Evolutionary conservation across 2,329 filamentous ascomycete species (phyloP).

Genomic region (Aspergillus melleus): DNA sequence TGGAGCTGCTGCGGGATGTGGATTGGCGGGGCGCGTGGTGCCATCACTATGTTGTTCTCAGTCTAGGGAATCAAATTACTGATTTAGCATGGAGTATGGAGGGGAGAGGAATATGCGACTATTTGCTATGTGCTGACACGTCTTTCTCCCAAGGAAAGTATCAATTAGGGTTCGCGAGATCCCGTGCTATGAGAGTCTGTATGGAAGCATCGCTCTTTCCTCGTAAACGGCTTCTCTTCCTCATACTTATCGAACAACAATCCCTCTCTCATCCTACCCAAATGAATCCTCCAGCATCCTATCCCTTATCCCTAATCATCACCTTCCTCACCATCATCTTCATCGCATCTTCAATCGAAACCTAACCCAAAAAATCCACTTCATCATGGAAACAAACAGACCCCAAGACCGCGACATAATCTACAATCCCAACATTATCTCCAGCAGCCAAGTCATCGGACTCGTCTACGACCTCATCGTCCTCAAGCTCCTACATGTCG

Average conservation of each 20-base stretch:
- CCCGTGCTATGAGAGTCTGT: not conserved
- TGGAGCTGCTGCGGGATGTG: not conserved
- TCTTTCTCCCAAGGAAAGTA: not conserved
- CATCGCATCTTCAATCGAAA: not conserved
- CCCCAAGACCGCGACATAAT: not conserved
- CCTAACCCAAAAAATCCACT: conserved; percentile 3
- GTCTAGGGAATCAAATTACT: too few relatives aligned
- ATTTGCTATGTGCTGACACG: not conserved
- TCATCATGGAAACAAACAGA: not conserved
- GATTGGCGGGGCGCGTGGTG: not conserved
- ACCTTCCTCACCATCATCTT: conserved; percentile 15
- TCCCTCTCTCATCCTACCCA: not conserved
- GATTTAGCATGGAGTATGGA: too few relatives aligned
- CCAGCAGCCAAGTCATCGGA: not conserved
- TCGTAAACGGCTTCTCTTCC: not conserved
- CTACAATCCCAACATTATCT: not conserved
- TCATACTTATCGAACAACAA: not conserved
- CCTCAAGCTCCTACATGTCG: not conserved
- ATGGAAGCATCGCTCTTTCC: not conserved
- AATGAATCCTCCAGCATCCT: not conserved
- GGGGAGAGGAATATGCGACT: not conserved
- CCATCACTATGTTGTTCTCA: not conserved
- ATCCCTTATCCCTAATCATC: conserved; percentile 10
- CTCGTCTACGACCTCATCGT: not conserved
- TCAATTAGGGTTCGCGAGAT: not conserved